Percentiles rank a stretch among this genome's conserved stretches.
These are phyloP conservation scores for Suillus tomentosus DNA, from an alignment of 768 basidiomycete species.

Conservation along the genomic window DNA sequence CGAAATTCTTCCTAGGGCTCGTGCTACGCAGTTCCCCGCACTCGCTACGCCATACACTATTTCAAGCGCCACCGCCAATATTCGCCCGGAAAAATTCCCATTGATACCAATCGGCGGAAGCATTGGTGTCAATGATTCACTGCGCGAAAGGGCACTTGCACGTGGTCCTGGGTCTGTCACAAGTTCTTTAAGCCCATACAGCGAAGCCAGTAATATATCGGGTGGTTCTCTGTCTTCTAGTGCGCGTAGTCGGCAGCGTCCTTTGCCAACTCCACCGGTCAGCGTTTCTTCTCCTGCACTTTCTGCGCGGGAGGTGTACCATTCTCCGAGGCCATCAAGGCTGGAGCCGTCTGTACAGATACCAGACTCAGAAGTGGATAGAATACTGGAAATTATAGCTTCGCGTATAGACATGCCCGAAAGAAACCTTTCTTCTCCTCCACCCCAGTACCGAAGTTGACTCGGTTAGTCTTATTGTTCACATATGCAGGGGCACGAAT, in stretches of 20 bases:
- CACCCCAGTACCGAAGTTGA: slow-evolving; percentile 13
- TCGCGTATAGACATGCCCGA: slow-evolving; percentile 12
- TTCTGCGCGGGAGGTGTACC: not conserved
- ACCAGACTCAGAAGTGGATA: slow-evolving; percentile 13
- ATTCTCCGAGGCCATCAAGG: slow-evolving; percentile 6
- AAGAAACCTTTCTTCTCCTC: not conserved
- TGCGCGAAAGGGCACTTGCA: not conserved
- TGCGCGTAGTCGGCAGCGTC: not conserved
- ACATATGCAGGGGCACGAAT: slow-evolving; percentile 1
- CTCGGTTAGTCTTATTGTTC: not conserved
- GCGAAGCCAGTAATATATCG: not conserved
- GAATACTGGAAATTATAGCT: slow-evolving; percentile 11
- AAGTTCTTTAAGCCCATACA: slow-evolving; percentile 2
- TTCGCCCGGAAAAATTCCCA: slow-evolving; percentile 5
- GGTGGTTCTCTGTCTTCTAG: slow-evolving; percentile 4
- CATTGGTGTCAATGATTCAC: not conserved
- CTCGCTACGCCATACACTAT: not conserved
- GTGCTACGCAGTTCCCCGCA: not conserved
- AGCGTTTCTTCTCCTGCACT: not conserved
- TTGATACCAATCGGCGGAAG: slow-evolving; percentile 9
- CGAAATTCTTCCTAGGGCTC: slow-evolving; percentile 1
- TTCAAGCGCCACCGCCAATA: not conserved
- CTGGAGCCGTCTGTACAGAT: not conserved
- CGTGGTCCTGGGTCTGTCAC: slow-evolving; percentile 1
- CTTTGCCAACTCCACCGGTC: slow-evolving; percentile 3